These are phyloP conservation scores for Ailanthus altissimus DNA, from an alignment of 345 rosid genomes.

Conservation along the genomic window DNA sequence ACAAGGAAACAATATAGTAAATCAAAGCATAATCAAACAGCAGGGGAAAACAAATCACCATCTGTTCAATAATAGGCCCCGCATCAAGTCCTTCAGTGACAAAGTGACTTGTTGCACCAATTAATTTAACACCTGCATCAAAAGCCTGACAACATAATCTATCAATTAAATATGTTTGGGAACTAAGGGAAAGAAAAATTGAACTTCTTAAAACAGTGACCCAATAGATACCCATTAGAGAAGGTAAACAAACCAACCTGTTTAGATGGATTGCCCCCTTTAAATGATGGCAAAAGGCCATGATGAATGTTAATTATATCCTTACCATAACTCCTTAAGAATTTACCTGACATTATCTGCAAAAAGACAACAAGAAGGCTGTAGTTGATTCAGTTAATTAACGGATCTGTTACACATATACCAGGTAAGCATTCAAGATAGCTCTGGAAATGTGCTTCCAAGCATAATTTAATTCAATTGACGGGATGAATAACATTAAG, in stretches of 20 bases:
- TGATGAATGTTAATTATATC: slow-evolving; percentile 97
- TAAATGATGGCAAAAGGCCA: slow-evolving; percentile 96
- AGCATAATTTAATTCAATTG: background rate
- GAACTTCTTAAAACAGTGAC: slow-evolving; percentile 4
- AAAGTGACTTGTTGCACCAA: slow-evolving; percentile 95
- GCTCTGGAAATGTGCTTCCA: background rate
- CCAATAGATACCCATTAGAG: slow-evolving; percentile 14
- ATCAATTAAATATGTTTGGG: slow-evolving; percentile 32
- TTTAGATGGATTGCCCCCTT: slow-evolving; percentile 78
- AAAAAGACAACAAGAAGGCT: background rate
- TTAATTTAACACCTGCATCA: slow-evolving; percentile 93
- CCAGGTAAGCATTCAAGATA: background rate
- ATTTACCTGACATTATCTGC: slow-evolving; percentile 73
- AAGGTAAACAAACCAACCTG: slow-evolving; percentile 55
- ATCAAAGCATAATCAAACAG: slow-evolving; percentile 8
- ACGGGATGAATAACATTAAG: slow-evolving; percentile 6
- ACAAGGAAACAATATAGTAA: slow-evolving; percentile 13
- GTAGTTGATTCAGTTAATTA: slow-evolving; percentile 15
- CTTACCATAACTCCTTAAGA: slow-evolving; percentile 76
- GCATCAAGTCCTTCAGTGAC: slow-evolving; percentile 94
- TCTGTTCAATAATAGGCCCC: slow-evolving; percentile 96
- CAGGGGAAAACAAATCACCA: slow-evolving; percentile 46
- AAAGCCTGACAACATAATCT: slow-evolving; percentile 74
- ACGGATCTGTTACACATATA: background rate
- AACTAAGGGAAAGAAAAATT: slow-evolving; percentile 14